Evolutionary conservation across 352 stramenopile genomes (phyloP).

Genomic region (Globisporangium paddicum): DNA sequence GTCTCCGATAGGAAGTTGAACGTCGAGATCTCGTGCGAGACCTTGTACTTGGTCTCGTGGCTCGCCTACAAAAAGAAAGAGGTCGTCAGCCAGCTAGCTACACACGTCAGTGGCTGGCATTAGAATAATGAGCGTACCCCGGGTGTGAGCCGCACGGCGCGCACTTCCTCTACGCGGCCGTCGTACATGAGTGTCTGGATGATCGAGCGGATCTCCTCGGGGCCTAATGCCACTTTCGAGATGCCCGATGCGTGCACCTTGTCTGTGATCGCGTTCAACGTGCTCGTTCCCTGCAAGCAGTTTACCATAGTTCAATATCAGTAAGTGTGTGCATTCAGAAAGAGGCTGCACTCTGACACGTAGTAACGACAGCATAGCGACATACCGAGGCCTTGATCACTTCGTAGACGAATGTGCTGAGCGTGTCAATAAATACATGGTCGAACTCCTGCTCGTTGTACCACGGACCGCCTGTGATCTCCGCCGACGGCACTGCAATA

Average conservation of each 20-base stretch:
- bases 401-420: conserved; percentile 94
- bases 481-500: conserved; percentile 91
- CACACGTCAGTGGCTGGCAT: neutral
- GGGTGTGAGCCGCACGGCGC: conserved; percentile 66
- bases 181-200: conserved; percentile 93
- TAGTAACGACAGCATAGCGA: neutral
- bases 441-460: conserved; percentile 99
- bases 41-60: conserved; percentile 85
- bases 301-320: neutral
- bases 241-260: conserved; percentile 89
- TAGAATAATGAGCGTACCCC: conserved; percentile 39
- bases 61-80: conserved; percentile 29
- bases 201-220: conserved; percentile 89
- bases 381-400: conserved; percentile 77
- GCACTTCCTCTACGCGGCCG: conserved; percentile 87
- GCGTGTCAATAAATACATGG: conserved; percentile 97
- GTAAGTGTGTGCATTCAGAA: neutral
- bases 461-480: conserved; percentile 99
- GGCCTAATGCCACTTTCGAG: conserved; percentile 87
- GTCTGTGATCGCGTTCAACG: conserved; percentile 85
- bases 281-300: conserved; percentile 59
- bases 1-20: conserved; percentile 89
- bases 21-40: conserved; percentile 81
- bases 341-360: neutral
- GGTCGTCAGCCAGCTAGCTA: neutral